Conservation (phyloP, 192 early-diverging fungal species). For the Coemansia sp. region DNA sequence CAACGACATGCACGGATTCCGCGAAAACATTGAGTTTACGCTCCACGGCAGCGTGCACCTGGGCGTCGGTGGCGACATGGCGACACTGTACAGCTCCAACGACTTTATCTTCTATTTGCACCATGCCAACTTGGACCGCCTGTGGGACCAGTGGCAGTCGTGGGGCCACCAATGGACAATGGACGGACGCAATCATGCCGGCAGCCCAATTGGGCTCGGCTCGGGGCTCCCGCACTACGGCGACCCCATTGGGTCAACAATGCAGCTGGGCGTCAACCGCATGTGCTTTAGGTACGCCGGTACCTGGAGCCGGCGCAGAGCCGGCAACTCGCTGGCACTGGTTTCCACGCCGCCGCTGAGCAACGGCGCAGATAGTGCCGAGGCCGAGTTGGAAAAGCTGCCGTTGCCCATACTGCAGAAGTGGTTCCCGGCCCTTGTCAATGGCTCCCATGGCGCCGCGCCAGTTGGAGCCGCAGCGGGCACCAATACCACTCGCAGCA, state of each 20-base stretch:
- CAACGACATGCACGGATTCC: slow-evolving; percentile 45
- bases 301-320: slow-evolving; percentile 3
- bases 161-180: slow-evolving; percentile 41
- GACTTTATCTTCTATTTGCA: slow-evolving; percentile 65
- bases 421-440: slow-evolving; percentile 40
- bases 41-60: slow-evolving; percentile 55
- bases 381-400: slow-evolving; percentile 24
- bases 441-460: not conserved
- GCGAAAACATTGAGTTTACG: slow-evolving; percentile 50
- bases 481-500: slow-evolving; percentile 9
- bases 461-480: not conserved
- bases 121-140: slow-evolving; percentile 61
- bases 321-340: slow-evolving; percentile 13
- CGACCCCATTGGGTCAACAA: slow-evolving; percentile 35
- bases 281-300: slow-evolving; percentile 50
- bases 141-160: slow-evolving; percentile 60
- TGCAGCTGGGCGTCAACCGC: slow-evolving; percentile 38
- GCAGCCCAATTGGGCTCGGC: slow-evolving; percentile 24
- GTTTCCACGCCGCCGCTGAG: slow-evolving; percentile 18
- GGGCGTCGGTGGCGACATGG: slow-evolving; percentile 55
- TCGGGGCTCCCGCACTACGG: slow-evolving; percentile 37
- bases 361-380: slow-evolving; percentile 1
- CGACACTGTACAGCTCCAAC: slow-evolving; percentile 51
- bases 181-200: slow-evolving; percentile 33
- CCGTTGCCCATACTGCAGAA: slow-evolving; percentile 31